These are phyloP conservation scores for Porphyridium purpureum DNA, from an alignment of 23 red algal species.

Conservation along the genomic window DNA sequence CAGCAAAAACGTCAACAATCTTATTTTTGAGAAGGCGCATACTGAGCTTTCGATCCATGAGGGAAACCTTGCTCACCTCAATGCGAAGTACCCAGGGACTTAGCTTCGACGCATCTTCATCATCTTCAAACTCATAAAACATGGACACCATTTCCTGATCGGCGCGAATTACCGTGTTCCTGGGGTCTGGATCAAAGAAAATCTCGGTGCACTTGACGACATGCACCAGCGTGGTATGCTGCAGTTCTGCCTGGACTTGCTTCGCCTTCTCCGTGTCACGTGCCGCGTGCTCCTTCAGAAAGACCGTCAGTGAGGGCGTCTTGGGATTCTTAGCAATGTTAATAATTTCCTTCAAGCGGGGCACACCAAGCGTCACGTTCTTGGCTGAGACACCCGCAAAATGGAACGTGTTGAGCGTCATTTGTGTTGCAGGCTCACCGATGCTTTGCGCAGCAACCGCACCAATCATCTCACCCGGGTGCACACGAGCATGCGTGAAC, in stretches of 20 bases:
- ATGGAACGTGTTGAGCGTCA: conserved; percentile 99
- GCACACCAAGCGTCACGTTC: conserved; percentile 98
- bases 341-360: conserved; percentile 92
- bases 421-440: conserved; percentile 96
- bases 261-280: conserved; percentile 74
- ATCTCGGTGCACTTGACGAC: conserved; percentile 73
- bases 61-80: conserved; percentile 49
- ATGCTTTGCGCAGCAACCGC: conserved; percentile 92
- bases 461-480: conserved; percentile 91
- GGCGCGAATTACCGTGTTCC: conserved; percentile 59
- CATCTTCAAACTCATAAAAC: conserved; percentile 61
- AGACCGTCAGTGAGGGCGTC: conserved; percentile 97
- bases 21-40: conserved; percentile 59
- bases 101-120: conserved; percentile 20
- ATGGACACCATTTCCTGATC: conserved; percentile 67
- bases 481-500: conserved; percentile 49
- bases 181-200: conserved; percentile 84
- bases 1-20: conserved; percentile 70
- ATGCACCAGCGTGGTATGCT: conserved; percentile 79
- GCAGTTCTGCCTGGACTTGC: conserved; percentile 62
- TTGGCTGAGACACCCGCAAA: conserved; percentile 97
- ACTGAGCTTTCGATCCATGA: conserved; percentile 63
- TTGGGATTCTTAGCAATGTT: conserved; percentile 88
- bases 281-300: conserved; percentile 31
- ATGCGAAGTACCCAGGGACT: conserved; percentile 88